Evolutionary conservation across 2,329 filamentous ascomycete genomes (phyloP), one percentile per base, ranked within the genome.

Genomic region (Chaetomiaceae sp.): DNA sequence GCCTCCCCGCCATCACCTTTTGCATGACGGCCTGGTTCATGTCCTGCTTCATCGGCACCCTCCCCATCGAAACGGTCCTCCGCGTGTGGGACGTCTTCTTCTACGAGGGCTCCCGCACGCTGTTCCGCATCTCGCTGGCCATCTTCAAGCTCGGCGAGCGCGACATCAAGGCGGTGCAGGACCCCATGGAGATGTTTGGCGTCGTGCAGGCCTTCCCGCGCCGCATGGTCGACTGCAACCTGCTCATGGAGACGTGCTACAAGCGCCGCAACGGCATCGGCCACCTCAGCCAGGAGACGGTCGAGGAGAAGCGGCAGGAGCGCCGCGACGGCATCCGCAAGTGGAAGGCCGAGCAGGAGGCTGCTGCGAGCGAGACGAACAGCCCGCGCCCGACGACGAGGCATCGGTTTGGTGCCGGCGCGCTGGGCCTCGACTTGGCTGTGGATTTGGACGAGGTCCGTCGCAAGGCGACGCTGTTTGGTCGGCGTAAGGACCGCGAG

Each of bases 21-120:
- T 95, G 90, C 60, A 89, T 93, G 68, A 96, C 91, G 9, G 88
- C 91, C 4, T 97, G 92, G 92, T 95, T 97, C 68, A 96, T 97
- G 92, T 95, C 88, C 43, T 87, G 93, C 61, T 96, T 93, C 67
- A 93, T 96, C 55, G 90, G 91, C 47, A 95, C 89, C 0, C 73
- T 97, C 16, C 92, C 92, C 2, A 90, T 95, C 55, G 92, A 97
- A 70, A 89, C 86, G 16, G 92, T 91, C 0, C 78, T 96, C 16
- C 86, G 92, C 7, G 89, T 96, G 1, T 97, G 92, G 92, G 92
- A 97, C 61, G 82, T 89, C 1, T 91, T 97, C 65, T 95, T 96
- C 67, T 96, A 95, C 68, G 92, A 97, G 68, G 92, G 92, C 3
- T 90, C 87, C 43, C 95, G 93, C 67, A 96, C 90, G 0, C 79